Percentiles rank a stretch among this genome's conserved stretches.
These are phyloP conservation scores for Bruguiera gymnorhiza DNA, from an alignment of 345 rosid genomes.

Conservation along the genomic window DNA sequence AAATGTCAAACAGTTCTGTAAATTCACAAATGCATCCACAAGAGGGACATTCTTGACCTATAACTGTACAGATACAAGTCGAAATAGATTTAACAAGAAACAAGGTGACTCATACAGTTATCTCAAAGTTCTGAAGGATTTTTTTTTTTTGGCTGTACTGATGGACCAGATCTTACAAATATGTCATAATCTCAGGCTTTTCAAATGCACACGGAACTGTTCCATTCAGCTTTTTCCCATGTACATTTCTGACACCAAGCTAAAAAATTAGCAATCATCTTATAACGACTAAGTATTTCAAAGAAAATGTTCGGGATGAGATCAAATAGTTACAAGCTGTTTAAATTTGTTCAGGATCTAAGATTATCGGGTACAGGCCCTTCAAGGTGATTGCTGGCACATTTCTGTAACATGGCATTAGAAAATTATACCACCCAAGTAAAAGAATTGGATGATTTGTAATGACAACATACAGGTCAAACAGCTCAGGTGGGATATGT, in stretches of 20 bases:
- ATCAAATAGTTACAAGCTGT: slow-evolving; percentile 62
- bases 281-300: not conserved
- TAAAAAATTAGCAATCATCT: slow-evolving; percentile 11
- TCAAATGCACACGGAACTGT: slow-evolving; percentile 73
- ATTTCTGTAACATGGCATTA: slow-evolving; percentile 47
- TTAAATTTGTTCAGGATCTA: slow-evolving; percentile 85
- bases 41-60: no score
- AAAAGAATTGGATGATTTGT: not conserved
- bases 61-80: no score
- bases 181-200: slow-evolving; percentile 85
- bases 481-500: slow-evolving; percentile 83
- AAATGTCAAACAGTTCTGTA: not conserved
- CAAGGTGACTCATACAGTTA: no score
- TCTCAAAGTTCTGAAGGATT: no score
- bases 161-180: slow-evolving; percentile 55
- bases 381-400: slow-evolving; percentile 78
- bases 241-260: slow-evolving; percentile 57
- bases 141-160: no score
- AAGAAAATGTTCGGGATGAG: not conserved
- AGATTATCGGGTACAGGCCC: slow-evolving; percentile 84
- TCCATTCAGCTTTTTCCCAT: slow-evolving; percentile 78
- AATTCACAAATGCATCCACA: not conserved
- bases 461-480: slow-evolving; percentile 65
- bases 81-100: no score
- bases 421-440: not conserved